Base-by-base conservation (phyloP, 1,139 yeast species). In the Blastobotrys niveus region DNA sequence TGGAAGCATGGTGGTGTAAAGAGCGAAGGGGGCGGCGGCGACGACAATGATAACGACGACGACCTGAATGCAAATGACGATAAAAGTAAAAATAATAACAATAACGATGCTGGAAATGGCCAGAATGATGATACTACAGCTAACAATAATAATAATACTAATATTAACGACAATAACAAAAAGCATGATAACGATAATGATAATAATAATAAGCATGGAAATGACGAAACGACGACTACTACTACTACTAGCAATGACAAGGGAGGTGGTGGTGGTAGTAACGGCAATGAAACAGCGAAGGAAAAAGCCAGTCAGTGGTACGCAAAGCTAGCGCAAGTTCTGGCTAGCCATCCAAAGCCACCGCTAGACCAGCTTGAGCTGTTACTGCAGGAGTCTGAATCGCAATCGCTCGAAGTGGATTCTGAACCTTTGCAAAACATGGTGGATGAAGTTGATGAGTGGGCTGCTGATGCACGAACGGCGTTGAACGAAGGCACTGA, bases 101-200 rank as follows among this genome's bases (percentile, higher is more conserved):
- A n/a, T 20, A 19, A 21, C 4, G 12, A n/a, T 7, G n/a, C n/a
- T n/a, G n/a, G n/a, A n/a, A n/a, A n/a, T n/a, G n/a, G n/a, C n/a
- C n/a, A n/a, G n/a, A n/a, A n/a, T n/a, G n/a, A n/a, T n/a, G n/a
- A n/a, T n/a, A n/a, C n/a, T n/a, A n/a, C n/a, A n/a, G n/a, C n/a
- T n/a, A n/a, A n/a, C n/a, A n/a, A n/a, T n/a, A n/a, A n/a, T n/a
- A n/a, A n/a, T n/a, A n/a, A n/a, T n/a, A n/a, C n/a, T n/a, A n/a
- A n/a, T n/a, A n/a, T n/a, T n/a, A n/a, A 82, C 45, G 84, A 85
- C 3, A 82, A 80, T 49, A 65, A 71, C 41, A 70, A 79, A 2
- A 65, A 70, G 38, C 58, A 55, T 32, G 30, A 27, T 27, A 15
- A 27, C n/a, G 30, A 27, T 12, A 12, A 12, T 5, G 27, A 17